These are phyloP conservation scores for Lophiostoma macrostomum DNA, from an alignment of 495 filamentous ascomycete genomes.

Conservation along the genomic window DNA sequence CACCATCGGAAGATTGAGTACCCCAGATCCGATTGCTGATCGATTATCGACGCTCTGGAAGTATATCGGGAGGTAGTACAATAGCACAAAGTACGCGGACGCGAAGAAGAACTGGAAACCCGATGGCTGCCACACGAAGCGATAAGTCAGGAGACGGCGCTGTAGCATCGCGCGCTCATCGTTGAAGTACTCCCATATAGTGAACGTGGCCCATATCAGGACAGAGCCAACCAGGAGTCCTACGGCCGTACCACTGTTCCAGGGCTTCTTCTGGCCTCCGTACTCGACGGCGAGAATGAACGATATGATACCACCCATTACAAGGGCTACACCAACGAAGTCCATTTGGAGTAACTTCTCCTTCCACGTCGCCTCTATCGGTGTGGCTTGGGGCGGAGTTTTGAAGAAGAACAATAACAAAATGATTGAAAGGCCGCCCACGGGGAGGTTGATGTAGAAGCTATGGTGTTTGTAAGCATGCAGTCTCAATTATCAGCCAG, in stretches of 20 bases:
- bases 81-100: slow-evolving; percentile 58
- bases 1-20: slow-evolving; percentile 73
- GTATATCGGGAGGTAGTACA: slow-evolving; percentile 72
- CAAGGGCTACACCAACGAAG: slow-evolving; percentile 22
- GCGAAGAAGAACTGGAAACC: slow-evolving; percentile 57
- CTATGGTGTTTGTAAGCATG: slow-evolving; percentile 4
- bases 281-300: slow-evolving; percentile 36
- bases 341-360: slow-evolving; percentile 37
- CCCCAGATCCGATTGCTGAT: slow-evolving; percentile 66
- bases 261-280: slow-evolving; percentile 31
- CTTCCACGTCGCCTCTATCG: slow-evolving; percentile 16
- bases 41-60: slow-evolving; percentile 81
- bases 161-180: slow-evolving; percentile 76
- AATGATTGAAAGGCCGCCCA: slow-evolving; percentile 44
- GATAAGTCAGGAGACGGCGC: slow-evolving; percentile 65
- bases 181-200: slow-evolving; percentile 61
- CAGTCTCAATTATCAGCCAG: neutral
- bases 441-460: slow-evolving; percentile 55
- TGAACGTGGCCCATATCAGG: slow-evolving; percentile 52
- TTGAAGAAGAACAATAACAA: slow-evolving; percentile 46
- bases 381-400: slow-evolving; percentile 36
- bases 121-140: slow-evolving; percentile 58
- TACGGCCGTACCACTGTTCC: slow-evolving; percentile 43
- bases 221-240: slow-evolving; percentile 46
- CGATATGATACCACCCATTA: slow-evolving; percentile 28